These are phyloP conservation scores for Poa annua DNA, from an alignment of 176 grass and related monocot species.

Conservation along the genomic window DNA sequence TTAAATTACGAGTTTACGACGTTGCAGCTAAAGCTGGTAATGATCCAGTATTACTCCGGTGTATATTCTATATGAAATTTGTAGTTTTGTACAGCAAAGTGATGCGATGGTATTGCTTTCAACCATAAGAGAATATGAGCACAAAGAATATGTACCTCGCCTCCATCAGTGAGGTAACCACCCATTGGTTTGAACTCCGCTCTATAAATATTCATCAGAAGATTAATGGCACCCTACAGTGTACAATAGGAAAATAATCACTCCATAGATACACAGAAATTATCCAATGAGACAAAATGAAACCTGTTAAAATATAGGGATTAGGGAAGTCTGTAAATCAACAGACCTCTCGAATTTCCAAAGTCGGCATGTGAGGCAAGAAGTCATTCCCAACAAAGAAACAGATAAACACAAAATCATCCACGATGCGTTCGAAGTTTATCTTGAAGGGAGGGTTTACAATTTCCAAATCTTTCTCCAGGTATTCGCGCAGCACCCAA, in stretches of 20 bases:
- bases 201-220: conserved; percentile 93
- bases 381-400: conserved; percentile 99
- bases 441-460: conserved; percentile 84
- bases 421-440: conserved; percentile 87
- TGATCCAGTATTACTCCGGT: not conserved
- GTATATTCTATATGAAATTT: conserved; percentile 24
- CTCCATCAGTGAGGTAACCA: conserved; percentile 88
- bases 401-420: conserved; percentile 99
- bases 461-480: conserved; percentile 93
- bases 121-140: conserved; percentile 38
- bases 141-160: conserved; percentile 73
- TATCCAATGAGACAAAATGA: conserved; percentile 6
- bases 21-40: not conserved
- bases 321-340: not conserved
- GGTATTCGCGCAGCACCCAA: conserved; percentile 94
- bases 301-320: not conserved
- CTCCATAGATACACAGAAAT: not conserved
- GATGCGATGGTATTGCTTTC: not conserved
- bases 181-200: conserved; percentile 84
- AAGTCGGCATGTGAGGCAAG: conserved; percentile 93
- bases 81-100: not conserved
- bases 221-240: conserved; percentile 89
- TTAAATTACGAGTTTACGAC: not conserved
- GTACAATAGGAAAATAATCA: conserved; percentile 38
- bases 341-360: conserved; percentile 98